Percentiles rank a stretch among this genome's conserved stretches.
Conservation (phyloP, 768 basidiomycete species). For the Psilocybe cyanescens region DNA sequence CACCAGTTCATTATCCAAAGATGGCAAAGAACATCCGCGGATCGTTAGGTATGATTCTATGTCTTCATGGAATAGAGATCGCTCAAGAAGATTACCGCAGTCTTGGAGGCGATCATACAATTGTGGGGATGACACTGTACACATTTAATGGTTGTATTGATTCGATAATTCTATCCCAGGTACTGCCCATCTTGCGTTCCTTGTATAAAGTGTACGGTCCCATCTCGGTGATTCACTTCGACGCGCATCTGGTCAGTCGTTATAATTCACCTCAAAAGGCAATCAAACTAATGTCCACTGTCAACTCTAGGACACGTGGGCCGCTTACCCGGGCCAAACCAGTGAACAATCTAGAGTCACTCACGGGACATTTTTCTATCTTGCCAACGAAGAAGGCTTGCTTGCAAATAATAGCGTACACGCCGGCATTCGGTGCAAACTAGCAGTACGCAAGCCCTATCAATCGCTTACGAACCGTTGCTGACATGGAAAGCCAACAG, state of each 20-base stretch:
- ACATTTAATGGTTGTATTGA: conserved; percentile 39
- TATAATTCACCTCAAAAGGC: neutral
- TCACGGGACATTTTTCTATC: conserved; percentile 86
- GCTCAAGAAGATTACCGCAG: conserved; percentile 33
- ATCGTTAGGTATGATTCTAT: conserved; percentile 58
- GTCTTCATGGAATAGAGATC: neutral
- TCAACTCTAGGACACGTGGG: conserved; percentile 60
- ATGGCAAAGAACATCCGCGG: conserved; percentile 70
- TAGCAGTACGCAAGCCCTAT: conserved; percentile 38
- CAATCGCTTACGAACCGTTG: neutral
- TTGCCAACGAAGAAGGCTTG: conserved; percentile 79
- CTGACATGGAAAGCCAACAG: conserved; percentile 33
- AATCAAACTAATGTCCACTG: neutral
- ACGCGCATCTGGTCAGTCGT: conserved; percentile 53
- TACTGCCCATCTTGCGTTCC: conserved; percentile 82
- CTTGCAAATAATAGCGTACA: conserved; percentile 81
- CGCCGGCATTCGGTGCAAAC: conserved; percentile 83
- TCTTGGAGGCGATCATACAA: conserved; percentile 89
- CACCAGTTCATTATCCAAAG: conserved; percentile 47
- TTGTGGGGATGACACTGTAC: conserved; percentile 45
- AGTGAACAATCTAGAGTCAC: conserved; percentile 71
- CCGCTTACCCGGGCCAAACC: conserved; percentile 56
- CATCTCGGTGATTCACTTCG: conserved; percentile 84
- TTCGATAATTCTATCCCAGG: conserved; percentile 50
- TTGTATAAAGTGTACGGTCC: conserved; percentile 81